phyloP scores from a whole-genome alignment of 495 filamentous ascomycete genomes.

The Lineolata rhizophorae region DNA sequence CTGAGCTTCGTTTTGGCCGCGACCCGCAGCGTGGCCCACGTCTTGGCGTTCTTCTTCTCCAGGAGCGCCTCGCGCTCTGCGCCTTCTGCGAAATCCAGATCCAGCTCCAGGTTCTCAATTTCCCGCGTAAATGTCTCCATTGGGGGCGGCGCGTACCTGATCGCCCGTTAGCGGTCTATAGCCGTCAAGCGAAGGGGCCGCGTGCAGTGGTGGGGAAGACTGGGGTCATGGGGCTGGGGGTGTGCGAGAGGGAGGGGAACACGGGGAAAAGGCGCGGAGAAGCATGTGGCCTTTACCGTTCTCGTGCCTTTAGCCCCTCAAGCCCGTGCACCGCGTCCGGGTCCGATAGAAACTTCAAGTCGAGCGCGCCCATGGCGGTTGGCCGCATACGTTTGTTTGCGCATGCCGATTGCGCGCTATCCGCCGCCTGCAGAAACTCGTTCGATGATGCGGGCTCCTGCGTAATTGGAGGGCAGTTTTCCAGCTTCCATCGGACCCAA shows the following conservation, averaged over 20 bases:
- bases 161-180: no score
- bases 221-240: no score
- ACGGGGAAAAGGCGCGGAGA: no score
- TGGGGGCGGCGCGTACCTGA: conserved; percentile 28
- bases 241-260: no score
- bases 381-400: conserved; percentile 41
- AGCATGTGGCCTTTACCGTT: no score
- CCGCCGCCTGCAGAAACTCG: conserved; percentile 43
- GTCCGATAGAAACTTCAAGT: conserved; percentile 57
- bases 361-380: conserved; percentile 45
- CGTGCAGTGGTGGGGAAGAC: neutral
- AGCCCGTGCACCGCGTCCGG: conserved; percentile 27
- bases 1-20: conserved; percentile 48
- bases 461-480: conserved; percentile 73
- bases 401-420: conserved; percentile 37
- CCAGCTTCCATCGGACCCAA: conserved; percentile 95
- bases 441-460: conserved; percentile 39
- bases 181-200: neutral
- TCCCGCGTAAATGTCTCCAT: conserved; percentile 27
- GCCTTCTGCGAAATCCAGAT: conserved; percentile 56
- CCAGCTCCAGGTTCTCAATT: conserved; percentile 51
- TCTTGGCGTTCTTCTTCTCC: conserved; percentile 59
- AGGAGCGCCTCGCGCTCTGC: conserved; percentile 43
- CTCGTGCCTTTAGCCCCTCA: conserved; percentile 33
- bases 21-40: conserved; percentile 69